Base-by-base conservation (phyloP, 139 green algal species). In the Chlorella sp. region DNA sequence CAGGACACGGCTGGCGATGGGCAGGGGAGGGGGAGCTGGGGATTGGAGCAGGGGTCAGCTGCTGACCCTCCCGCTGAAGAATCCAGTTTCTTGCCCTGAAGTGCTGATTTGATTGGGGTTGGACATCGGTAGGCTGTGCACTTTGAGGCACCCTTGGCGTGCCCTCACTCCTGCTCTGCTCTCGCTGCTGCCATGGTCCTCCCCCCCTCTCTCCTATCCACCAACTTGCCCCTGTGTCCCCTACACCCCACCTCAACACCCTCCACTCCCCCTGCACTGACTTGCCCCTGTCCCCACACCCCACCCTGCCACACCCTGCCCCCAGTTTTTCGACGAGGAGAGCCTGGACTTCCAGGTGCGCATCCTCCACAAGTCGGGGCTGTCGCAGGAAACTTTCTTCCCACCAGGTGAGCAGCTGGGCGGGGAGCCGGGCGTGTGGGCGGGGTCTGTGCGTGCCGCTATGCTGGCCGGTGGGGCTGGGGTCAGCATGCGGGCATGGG, bases 301-400 rank as follows among this genome's bases (percentile, higher is more conserved):
- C 19, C 24, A 16, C 79, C 79, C 79, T 16, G 57, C 24, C 4
- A 32, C 82, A 57, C 34, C 60, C 32, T 53, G 7, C 57, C 82
- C n/a, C 9, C 89, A 95, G 89, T 88, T 83, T 24, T 97, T 96
- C 71, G 92, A 93, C 40, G 75, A 94, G 48, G 96, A 96, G 66
- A 86, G 82, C 28, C 68, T 98, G 37, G 92, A 97, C 34, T 98
- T 98, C 85, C 96, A 98, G 90, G 39, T 90, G 66, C 93, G 94
- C 86, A 96, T 98, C 73, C 76, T 92, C 5, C 73, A 91, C 60
- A 92, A 95, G 64, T 93, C 91, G 30, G 96, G 93, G 2, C 88
- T 97, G 71, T 90, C 89, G 2, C 89, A 98, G 66, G 89, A 94
- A 32, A 98, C 97, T 16, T 97, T 95, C 88, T 89, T 98, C 36